Base-by-base conservation (phyloP, 306 rosid genomes). In the Glycine tomentella region DNA sequence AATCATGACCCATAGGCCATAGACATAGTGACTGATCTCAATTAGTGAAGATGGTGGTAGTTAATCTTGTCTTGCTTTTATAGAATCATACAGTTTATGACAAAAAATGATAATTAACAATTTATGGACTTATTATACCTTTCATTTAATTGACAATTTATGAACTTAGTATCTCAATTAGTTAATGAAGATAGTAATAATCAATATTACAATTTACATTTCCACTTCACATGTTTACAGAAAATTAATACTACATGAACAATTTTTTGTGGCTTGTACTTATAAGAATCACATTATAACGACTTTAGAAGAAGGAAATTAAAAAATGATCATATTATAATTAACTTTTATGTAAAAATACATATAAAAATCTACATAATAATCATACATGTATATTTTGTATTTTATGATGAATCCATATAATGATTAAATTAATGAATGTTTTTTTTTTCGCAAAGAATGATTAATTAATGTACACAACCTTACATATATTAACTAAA, bases 1-100 rank as follows among this genome's bases (percentile, higher is more conserved):
- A 72, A 84, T 84, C 69, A 84, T 80, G 81, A 38, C 67, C 55
- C 75, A 46, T 62, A 62, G 44, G 15, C 40, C 65, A 59, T 59
- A 57, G 66, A 52, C 17, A 52, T 52, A 4, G 72, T 80, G 72
- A 31, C 61, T 31, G 12, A 76, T 52, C 63, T 25, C 57, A 80
- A 58, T 14, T 10, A 69, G 75, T 46, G 36, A 80, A 75, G 4
- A 53, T 14, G 62, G 62, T 50, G 40, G 34, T 25, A 9, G 40
- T 25, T 25, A 25, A 25, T 11, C 6, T 50, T 50, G 6, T 25
- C 31, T 25, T 25, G 31, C 0, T 3, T 50, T 3, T 50, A 12
- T 50, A 50, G 56, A 50, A 12, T 50, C 56, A 50, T 8, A 44
- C 31, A 25, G 31, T 44, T 44, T 7, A 44, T 8, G 48, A 44